Conservation (phyloP, 805 yeast genomes). For the Nematodospora valgi region DNA sequence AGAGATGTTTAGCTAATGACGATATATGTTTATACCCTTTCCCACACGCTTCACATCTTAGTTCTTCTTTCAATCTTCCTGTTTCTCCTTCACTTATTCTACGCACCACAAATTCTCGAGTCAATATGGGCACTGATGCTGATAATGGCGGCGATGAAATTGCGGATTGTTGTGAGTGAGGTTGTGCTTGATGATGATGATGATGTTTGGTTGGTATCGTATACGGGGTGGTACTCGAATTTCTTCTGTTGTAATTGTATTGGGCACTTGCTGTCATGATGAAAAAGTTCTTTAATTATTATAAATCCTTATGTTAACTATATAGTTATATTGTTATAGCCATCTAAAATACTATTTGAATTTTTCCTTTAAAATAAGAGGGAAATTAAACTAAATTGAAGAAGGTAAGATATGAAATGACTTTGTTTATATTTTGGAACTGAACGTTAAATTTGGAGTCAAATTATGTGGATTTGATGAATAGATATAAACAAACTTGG, state of each 20-base stretch:
- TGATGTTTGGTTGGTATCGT: conserved; percentile 23
- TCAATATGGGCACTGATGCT: conserved; percentile 39
- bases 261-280: conserved; percentile 17
- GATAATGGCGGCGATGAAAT: conserved; percentile 4
- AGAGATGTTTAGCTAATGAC: conserved; percentile 80
- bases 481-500: too few relatives aligned
- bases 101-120: conserved; percentile 73
- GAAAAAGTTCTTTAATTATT: too few relatives aligned
- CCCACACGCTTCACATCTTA: conserved; percentile 88
- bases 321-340: neutral
- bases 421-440: too few relatives aligned
- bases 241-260: conserved; percentile 27
- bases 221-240: conserved; percentile 25
- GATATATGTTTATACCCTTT: conserved; percentile 88
- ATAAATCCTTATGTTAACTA: too few relatives aligned
- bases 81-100: conserved; percentile 84
- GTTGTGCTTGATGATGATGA: conserved; percentile 7
- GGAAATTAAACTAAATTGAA: too few relatives aligned
- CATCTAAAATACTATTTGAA: too few relatives aligned
- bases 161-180: conserved; percentile 9
- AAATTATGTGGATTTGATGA: too few relatives aligned
- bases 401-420: too few relatives aligned
- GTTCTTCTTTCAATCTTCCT: conserved; percentile 78
- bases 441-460: too few relatives aligned
- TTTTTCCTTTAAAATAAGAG: too few relatives aligned